Base-by-base conservation (phyloP, 2,329 filamentous ascomycete genomes). In the Aspergillus flavus region DNA sequence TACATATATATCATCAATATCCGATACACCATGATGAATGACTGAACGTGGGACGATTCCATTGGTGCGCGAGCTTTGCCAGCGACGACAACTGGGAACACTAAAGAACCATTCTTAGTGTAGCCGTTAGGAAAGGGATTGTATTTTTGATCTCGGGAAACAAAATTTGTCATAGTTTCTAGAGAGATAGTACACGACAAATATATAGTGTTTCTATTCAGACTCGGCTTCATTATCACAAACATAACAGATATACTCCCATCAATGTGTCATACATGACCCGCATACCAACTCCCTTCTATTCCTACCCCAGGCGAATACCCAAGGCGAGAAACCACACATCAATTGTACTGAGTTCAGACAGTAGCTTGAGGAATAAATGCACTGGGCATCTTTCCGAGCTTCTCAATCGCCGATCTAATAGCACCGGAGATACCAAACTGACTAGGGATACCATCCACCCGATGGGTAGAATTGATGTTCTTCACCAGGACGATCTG, bases 401-500 rank as follows among this genome's bases (percentile, higher is more conserved):
- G 16, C 39, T 41, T 41, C 39, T 41, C 7, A 19, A 41, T n/a
- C 39, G 39, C 39, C 7, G 39, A 41, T 10, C 16, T n/a, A 19
- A 41, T 41, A 4, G 16, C 39, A n/a, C 39, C 39, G 39, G 39
- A 41, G 3, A 41, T 41, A 10, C 85, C 89, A 72, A 85, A 91
- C 75, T 94, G 91, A 30, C 83, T 86, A n/a, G 81, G 72, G 66
- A 94, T 84, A 52, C 92, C 92, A 71, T 94, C 87, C 67, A 94
- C 82, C 69, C 93, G 90, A 82, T 96, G 92, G 34, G 88, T 92
- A 39, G 90, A 89, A 83, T 96, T 96, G 79, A 96, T 85, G 83
- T 96, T 96, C 88, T 96, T 96, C 78, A 94, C 91, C 63, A 93
- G 82, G 21, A 89, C 89, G 72, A 96, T 91, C 83, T 96, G 93